phyloP scores from a whole-genome alignment of 108 stramenopile genomes.

The Skeletonema menzelii region DNA sequence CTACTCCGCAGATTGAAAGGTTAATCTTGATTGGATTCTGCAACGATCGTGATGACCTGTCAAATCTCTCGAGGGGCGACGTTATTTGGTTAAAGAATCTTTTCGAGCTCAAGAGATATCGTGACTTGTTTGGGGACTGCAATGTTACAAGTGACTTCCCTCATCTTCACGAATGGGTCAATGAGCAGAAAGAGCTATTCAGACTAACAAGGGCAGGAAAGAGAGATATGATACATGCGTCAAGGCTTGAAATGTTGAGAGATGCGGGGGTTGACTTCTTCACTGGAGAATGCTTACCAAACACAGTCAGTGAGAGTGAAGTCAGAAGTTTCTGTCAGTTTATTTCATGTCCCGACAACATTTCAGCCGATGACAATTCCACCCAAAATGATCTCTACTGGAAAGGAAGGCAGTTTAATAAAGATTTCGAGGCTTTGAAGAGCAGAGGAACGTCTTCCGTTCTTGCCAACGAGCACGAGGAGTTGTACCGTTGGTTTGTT shows the following conservation, averaged over 20 bases:
- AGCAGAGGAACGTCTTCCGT: conserved; percentile 12
- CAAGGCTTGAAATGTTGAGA: conserved; percentile 31
- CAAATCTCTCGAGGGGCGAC: conserved; percentile 35
- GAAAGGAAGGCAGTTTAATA: background rate
- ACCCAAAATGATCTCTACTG: conserved; percentile 10
- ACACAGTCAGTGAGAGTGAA: background rate
- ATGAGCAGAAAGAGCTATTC: conserved; percentile 35
- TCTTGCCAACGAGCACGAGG: conserved; percentile 25
- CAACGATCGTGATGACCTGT: conserved; percentile 29
- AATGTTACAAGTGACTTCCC: conserved; percentile 41
- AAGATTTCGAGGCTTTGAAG: conserved; percentile 13
- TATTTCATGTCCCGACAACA: conserved; percentile 18
- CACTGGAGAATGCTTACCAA: conserved; percentile 38
- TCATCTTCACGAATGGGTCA: conserved; percentile 29
- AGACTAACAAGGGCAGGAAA: conserved; percentile 20
- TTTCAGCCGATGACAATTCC: conserved; percentile 1
- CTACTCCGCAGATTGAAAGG: conserved; percentile 40
- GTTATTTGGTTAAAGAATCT: conserved; percentile 38
- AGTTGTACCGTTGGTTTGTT: conserved; percentile 38
- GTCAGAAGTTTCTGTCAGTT: conserved; percentile 10
- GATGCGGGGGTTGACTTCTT: conserved; percentile 42
- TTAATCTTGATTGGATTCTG: conserved; percentile 44
- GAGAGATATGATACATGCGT: conserved; percentile 25
- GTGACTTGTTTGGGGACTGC: conserved; percentile 39
- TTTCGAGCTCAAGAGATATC: conserved; percentile 30